Evolutionary conservation across 495 filamentous ascomycete genomes (phyloP), one percentile per base, ranked within the genome.

Genomic region (Penicillium herquei): DNA sequence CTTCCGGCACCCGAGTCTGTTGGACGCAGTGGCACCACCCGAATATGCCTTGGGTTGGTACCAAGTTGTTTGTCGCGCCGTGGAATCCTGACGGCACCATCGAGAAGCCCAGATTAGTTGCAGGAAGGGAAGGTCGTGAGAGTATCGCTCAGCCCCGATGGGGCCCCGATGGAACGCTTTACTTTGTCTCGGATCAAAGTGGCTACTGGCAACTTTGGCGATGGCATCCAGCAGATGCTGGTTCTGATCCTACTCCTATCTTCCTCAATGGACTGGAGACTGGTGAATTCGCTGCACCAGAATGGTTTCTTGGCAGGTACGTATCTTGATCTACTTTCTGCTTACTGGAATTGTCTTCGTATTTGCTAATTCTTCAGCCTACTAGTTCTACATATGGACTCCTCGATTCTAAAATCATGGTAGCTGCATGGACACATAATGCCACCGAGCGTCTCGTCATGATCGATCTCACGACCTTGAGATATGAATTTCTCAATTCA

Each of bases 11-110:
- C 12, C 54, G 57, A 41, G 35, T 78, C 3, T 69, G 60, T 17
- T 78, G 75, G 73, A 62, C 70, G 39, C 62, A 78, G 46, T 78
- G 74, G 74, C 52, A 70, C 41, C 70, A 77, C 50, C 76, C 74
- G 0, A 61, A 68, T 47, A 71, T 77, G 66, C 73, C 74, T 7
- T 78, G 72, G 64, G 59, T 57, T 9, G 71, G 68, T 4, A 63
- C 62, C 2, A 51, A 63, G 39, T 44, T 79, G 13, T 70, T 62
- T 57, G 17, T 68, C 34, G 71, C 66, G 6, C 56, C 66, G 3
- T 77, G 66, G 66, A 35, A 52, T 34, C 17, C 9, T 3, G 41
- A 45, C 14, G 59, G 58, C 5, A 11, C 49, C 26, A 18, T 64
- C 8, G n/a, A 35, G n/a, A 44, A 57, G n/a, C 30, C 31, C 10